These are phyloP conservation scores for Dianthus caryophyllus DNA, from an alignment of 148 eudicot genomes.

Conservation along the genomic window DNA sequence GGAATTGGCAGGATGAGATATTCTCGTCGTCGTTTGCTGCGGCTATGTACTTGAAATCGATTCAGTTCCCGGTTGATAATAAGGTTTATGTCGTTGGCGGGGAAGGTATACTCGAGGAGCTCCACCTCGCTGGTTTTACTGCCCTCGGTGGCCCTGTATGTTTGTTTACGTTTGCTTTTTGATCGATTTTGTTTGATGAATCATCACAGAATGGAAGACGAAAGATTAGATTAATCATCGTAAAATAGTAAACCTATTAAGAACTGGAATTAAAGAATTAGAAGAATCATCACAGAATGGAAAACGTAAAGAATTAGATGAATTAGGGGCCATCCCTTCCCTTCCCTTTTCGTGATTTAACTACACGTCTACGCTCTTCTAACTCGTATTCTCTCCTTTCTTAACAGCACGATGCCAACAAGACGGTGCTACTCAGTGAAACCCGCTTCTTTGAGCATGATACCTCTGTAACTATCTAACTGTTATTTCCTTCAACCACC, in stretches of 20 bases:
- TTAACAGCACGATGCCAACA: slow-evolving; percentile 73
- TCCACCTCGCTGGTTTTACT: slow-evolving; percentile 75
- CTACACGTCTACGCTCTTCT: background rate
- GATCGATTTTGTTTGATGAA: no score
- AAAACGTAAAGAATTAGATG: no score
- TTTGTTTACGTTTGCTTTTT: no score
- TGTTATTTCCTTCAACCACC: slow-evolving; percentile 11
- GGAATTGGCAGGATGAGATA: slow-evolving; percentile 75
- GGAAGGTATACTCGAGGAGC: slow-evolving; percentile 83
- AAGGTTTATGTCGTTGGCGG: slow-evolving; percentile 94
- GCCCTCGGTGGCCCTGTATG: slow-evolving; percentile 90
- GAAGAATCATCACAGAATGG: no score
- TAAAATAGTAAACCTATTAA: no score
- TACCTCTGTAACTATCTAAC: slow-evolving; percentile 53
- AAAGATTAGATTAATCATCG: no score
- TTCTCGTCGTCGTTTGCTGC: slow-evolving; percentile 86
- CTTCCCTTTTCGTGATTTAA: background rate
- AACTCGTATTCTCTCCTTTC: background rate
- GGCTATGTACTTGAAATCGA: slow-evolving; percentile 67
- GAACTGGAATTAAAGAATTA: no score
- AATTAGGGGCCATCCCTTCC: no score
- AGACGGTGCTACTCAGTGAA: slow-evolving; percentile 46
- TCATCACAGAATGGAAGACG: no score
- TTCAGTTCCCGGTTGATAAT: slow-evolving; percentile 55
- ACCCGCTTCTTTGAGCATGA: slow-evolving; percentile 66